Conservation (phyloP, 352 stramenopile genomes). For the Globisporangium cederbergense region DNA sequence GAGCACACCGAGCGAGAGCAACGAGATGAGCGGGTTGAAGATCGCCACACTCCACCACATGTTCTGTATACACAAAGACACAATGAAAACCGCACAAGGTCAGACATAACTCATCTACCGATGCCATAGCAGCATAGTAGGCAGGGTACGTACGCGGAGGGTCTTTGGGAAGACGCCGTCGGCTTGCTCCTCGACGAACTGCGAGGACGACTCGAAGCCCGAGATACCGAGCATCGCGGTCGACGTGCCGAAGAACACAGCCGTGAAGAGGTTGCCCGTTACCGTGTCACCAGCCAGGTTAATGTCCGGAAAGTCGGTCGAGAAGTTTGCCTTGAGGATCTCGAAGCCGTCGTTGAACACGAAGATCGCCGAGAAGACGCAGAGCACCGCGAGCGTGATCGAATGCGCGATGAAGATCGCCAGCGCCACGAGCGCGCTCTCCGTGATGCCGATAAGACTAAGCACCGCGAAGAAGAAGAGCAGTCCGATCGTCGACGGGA, state of each 20-base stretch:
- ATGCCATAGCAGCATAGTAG: neutral
- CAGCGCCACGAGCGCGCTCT: conserved; percentile 89
- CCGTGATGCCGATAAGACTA: conserved; percentile 90
- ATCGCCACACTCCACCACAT: conserved; percentile 94
- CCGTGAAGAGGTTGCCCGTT: conserved; percentile 78
- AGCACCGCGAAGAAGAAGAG: conserved; percentile 92
- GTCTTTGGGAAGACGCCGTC: conserved; percentile 94
- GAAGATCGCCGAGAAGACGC: conserved; percentile 73
- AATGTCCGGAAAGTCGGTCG: conserved; percentile 84
- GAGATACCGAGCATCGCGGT: conserved; percentile 95
- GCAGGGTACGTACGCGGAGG: conserved; percentile 47
- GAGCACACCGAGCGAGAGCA: conserved; percentile 89
- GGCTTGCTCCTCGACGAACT: conserved; percentile 95
- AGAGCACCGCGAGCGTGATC: conserved; percentile 79
- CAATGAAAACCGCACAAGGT: conserved; percentile 3
- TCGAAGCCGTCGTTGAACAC: conserved; percentile 76
- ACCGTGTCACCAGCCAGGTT: conserved; percentile 82
- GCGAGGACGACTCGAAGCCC: conserved; percentile 92
- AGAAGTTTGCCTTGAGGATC: conserved; percentile 81
- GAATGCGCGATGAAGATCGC: conserved; percentile 91
- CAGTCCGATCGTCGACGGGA: conserved; percentile 76
- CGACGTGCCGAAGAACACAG: conserved; percentile 89
- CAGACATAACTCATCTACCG: conserved; percentile 1
- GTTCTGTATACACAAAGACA: conserved; percentile 43
- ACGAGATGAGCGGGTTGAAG: conserved; percentile 92